Evolutionary conservation across 1,284 basidiomycete species (phyloP), one percentile per base, ranked within the genome.

Genomic region (Sanghuangporus weigelae): DNA sequence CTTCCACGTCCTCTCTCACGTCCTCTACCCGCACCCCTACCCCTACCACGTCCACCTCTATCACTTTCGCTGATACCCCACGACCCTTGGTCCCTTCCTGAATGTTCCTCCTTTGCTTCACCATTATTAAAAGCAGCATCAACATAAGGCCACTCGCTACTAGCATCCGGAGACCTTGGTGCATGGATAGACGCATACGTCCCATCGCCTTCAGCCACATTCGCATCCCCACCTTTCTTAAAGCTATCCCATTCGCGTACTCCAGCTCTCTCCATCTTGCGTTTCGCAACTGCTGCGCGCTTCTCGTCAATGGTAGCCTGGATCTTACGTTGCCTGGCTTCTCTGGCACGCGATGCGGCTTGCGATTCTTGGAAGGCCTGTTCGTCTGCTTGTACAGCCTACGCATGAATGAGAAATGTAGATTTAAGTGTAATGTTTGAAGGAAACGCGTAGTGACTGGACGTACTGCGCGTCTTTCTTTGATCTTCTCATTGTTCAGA

Each of bases 181-280:
- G 68, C 53, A 19, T 54, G 36, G 7, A 54, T 54, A 11, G 53
- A 54, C 31, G 36, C 53, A 35, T 64, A 65, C 19, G 70, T 2
- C 65, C 59, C 62, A 35, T 67, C 50, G 12, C 66, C 68, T 11
- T 67, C 69, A 14, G 61, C 65, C 42, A 57, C 55, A 35, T 61
- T 62, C 49, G 62, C 35, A 57, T 40, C 42, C 49, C 73, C 74
- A 23, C 76, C 69, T 23, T 82, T 78, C 71, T 92, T 92, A n/a
- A 84, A 86, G 35, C 87, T 85, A 71, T 92, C 90, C 90, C 90
- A 92, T 74, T 93, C 90, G n/a, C 90, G 81, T 65, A 75, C 84
- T 68, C 84, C 83, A 12, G 84, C 78, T 75, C 87, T 90, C n/a
- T 88, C 87, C 81, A 92, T 78, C 76, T 92, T 92, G 49, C 87